phyloP scores from a whole-genome alignment of 805 yeast genomes.

The Saturnispora sanitii region DNA sequence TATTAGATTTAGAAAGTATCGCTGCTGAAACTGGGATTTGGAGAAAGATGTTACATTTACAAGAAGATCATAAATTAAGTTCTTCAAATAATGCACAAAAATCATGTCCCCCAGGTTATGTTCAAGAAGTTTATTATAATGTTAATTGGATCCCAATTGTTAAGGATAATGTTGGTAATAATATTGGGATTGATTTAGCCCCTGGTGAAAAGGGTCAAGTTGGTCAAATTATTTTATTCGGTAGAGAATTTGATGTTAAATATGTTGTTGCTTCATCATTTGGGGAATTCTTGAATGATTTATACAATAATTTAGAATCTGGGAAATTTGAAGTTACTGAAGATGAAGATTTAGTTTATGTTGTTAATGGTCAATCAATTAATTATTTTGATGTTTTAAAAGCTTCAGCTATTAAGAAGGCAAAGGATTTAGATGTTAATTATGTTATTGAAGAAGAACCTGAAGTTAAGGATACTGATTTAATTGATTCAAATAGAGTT shows the following conservation, averaged over 20 bases:
- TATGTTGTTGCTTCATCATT: conserved; percentile 79
- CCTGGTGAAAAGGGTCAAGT: conserved; percentile 70
- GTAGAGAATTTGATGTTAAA: conserved; percentile 88
- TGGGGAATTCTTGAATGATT: conserved; percentile 75
- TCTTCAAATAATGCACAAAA: conserved; percentile 30
- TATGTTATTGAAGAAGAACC: conserved; percentile 8
- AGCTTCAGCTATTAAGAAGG: conserved; percentile 41
- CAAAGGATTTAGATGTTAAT: conserved; percentile 8
- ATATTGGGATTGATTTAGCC: conserved; percentile 80
- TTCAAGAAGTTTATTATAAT: conserved; percentile 76
- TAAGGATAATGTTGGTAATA: conserved; percentile 85
- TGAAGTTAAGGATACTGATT: conserved; percentile 11
- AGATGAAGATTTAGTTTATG: conserved; percentile 43
- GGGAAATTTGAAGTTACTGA: conserved; percentile 71
- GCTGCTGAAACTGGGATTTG: conserved; percentile 76
- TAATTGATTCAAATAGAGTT: conserved; percentile 9
- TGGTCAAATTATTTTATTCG: conserved; percentile 91
- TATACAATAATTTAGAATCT: conserved; percentile 79
- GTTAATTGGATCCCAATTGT: conserved; percentile 87
- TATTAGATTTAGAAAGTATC: conserved; percentile 73
- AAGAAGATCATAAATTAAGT: conserved; percentile 14
- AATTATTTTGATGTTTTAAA: conserved; percentile 64
- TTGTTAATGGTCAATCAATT: conserved; percentile 32
- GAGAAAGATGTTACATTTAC: conserved; percentile 50
- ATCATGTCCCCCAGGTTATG: conserved; percentile 67